phyloP scores from a whole-genome alignment of 495 filamentous ascomycete genomes.

The Entonaema liquescens region DNA sequence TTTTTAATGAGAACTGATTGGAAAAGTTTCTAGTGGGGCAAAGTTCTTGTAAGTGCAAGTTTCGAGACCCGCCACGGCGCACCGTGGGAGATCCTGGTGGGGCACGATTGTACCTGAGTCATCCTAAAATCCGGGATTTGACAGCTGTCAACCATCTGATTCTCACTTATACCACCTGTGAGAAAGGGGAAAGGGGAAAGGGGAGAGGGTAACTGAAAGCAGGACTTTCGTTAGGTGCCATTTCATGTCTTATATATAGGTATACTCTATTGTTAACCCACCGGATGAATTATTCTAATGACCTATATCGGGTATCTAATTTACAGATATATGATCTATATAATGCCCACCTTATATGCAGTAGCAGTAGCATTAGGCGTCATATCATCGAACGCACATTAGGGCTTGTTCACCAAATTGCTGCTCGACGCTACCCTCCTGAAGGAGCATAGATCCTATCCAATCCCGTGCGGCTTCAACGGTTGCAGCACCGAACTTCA shows the following conservation, averaged over 20 bases:
- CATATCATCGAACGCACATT: conserved; percentile 60
- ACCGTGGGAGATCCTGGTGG: conserved; percentile 28
- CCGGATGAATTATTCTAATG: too few species aligned
- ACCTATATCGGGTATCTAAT: too few species aligned
- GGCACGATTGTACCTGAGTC: conserved; percentile 11
- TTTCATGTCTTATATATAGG: too few species aligned
- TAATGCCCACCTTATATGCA: too few species aligned
- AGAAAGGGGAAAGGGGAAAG: neutral
- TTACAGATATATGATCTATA: too few species aligned
- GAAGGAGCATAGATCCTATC: conserved; percentile 60
- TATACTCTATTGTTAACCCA: too few species aligned
- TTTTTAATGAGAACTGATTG: conserved; percentile 13
- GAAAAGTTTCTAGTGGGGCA: conserved; percentile 49
- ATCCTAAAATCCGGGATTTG: neutral
- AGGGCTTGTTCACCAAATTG: conserved; percentile 61
- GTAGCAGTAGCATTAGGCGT: too few species aligned
- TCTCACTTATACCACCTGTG: neutral
- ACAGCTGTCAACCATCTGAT: neutral
- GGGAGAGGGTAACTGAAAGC: too few species aligned
- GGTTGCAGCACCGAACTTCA: conserved; percentile 76
- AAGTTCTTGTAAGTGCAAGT: conserved; percentile 3
- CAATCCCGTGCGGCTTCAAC: conserved; percentile 61
- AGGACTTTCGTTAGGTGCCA: too few species aligned
- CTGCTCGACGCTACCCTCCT: conserved; percentile 58
- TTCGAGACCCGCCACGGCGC: neutral